Evolutionary conservation across 768 basidiomycete genomes (phyloP).

Genomic region (Auriscalpium vulgare): DNA sequence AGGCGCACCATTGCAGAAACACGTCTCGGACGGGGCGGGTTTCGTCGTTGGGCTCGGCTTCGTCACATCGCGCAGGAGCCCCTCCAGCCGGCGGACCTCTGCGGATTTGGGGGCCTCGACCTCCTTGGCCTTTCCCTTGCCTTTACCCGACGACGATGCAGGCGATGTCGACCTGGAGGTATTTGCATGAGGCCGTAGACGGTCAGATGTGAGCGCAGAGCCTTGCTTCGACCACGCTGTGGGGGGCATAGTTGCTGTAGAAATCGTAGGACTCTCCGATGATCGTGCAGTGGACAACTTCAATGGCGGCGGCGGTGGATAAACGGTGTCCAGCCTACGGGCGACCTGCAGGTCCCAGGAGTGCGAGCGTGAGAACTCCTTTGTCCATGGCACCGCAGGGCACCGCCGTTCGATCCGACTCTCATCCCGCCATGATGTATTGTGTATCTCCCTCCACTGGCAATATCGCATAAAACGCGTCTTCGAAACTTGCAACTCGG

Average conservation of each 20-base stretch:
- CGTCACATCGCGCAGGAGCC: conserved; percentile 4
- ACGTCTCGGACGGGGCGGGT: background rate
- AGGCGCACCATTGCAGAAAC: conserved; percentile 14
- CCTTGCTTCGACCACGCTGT: background rate
- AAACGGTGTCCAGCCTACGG: too few species aligned
- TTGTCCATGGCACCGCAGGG: too few species aligned
- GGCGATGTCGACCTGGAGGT: background rate
- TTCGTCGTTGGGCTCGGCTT: background rate
- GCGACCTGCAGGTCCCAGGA: too few species aligned
- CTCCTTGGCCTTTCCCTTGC: conserved; percentile 2
- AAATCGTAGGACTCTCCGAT: too few species aligned
- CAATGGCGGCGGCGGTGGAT: too few species aligned
- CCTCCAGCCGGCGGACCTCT: conserved; percentile 10
- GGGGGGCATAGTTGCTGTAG: background rate
- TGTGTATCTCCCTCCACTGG: too few species aligned
- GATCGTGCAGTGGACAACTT: too few species aligned
- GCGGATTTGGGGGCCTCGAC: conserved; percentile 6
- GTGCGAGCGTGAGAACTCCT: too few species aligned
- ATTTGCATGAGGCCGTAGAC: background rate
- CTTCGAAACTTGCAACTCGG: too few species aligned
- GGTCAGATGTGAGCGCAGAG: conserved; percentile 1
- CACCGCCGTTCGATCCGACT: too few species aligned
- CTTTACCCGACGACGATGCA: background rate
- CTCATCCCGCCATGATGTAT: too few species aligned
- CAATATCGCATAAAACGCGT: too few species aligned